These are phyloP conservation scores for Leptographium radiaticola DNA, from an alignment of 2,329 filamentous ascomycete genomes.

Conservation along the genomic window DNA sequence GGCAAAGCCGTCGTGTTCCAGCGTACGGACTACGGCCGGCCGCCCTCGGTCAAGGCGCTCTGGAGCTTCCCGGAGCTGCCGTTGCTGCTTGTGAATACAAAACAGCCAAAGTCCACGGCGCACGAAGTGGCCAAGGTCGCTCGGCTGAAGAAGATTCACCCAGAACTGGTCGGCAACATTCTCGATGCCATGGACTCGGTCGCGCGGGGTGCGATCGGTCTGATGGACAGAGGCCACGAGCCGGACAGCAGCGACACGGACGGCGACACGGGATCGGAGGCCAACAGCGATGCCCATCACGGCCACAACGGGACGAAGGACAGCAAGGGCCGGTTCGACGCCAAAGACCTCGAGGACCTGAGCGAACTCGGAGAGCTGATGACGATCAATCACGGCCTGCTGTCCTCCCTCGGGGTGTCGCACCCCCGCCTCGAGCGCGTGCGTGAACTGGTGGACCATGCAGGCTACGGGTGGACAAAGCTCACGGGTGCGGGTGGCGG, in stretches of 20 bases:
- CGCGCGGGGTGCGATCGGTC: constrained; percentile 37
- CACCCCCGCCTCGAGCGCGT: constrained; percentile 88
- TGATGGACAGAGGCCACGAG: constrained; percentile 33
- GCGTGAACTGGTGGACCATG: constrained; percentile 78
- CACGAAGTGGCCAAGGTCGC: constrained; percentile 79
- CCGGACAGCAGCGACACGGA: not conserved
- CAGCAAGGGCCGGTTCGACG: constrained; percentile 43
- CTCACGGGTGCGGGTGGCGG: constrained; percentile 91
- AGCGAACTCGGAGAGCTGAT: constrained; percentile 74
- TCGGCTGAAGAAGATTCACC: constrained; percentile 56
- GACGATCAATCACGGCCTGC: constrained; percentile 82
- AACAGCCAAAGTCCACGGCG: constrained; percentile 72
- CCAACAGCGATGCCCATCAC: constrained; percentile 37
- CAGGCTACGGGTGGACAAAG: constrained; percentile 92
- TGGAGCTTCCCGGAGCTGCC: constrained; percentile 88
- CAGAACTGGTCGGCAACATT: constrained; percentile 65
- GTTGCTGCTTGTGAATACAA: constrained; percentile 79
- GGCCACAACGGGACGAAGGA: constrained; percentile 21
- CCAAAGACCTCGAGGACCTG: constrained; percentile 43
- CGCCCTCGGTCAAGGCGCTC: constrained; percentile 62
- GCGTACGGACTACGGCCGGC: constrained; percentile 61
- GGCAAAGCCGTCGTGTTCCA: constrained; percentile 92
- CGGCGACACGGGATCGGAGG: not conserved
- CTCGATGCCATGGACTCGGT: constrained; percentile 76
- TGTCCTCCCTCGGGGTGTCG: constrained; percentile 85